Conservation (phyloP, 139 green algal genomes). For the Chlamydomonas sp. region DNA sequence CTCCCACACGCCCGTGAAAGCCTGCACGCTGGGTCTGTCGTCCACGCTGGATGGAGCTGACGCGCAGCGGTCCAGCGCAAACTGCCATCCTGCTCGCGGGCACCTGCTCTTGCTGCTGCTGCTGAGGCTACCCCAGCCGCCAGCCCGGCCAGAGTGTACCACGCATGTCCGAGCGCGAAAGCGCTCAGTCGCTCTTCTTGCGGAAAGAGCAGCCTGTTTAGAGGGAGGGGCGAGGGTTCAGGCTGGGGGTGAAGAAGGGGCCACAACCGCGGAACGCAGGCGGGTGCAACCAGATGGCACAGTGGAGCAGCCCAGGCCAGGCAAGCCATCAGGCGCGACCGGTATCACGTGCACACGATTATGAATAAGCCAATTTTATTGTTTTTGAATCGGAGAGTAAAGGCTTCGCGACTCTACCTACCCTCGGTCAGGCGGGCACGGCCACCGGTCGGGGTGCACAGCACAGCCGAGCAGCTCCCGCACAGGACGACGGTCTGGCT, state of each 20-base stretch:
- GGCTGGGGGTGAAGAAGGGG: no score
- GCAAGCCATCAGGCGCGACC: no score
- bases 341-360: no score
- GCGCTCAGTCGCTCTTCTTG: constrained; percentile 91
- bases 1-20: neutral
- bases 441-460: constrained; percentile 97
- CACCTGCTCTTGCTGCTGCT: neutral
- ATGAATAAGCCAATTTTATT: no score
- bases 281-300: neutral
- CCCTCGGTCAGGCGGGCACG: constrained; percentile 94
- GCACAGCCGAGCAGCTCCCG: constrained; percentile 93
- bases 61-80: constrained; percentile 2
- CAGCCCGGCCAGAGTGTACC: constrained; percentile 16
- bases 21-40: neutral
- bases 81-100: neutral
- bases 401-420: constrained; percentile 37
- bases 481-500: constrained; percentile 97
- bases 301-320: neutral
- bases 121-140: constrained; percentile 29
- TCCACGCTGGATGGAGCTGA: constrained; percentile 2
- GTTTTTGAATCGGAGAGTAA: constrained; percentile 3
- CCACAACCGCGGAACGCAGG: no score
- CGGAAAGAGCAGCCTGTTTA: constrained; percentile 95
- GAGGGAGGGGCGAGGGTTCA: no score
- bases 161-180: neutral